A percentile compares a stretch with the other conserved stretches of the same genome.
phyloP scores from a whole-genome alignment of 2,329 filamentous ascomycete genomes.

The Fonsecaea pedrosoi region DNA sequence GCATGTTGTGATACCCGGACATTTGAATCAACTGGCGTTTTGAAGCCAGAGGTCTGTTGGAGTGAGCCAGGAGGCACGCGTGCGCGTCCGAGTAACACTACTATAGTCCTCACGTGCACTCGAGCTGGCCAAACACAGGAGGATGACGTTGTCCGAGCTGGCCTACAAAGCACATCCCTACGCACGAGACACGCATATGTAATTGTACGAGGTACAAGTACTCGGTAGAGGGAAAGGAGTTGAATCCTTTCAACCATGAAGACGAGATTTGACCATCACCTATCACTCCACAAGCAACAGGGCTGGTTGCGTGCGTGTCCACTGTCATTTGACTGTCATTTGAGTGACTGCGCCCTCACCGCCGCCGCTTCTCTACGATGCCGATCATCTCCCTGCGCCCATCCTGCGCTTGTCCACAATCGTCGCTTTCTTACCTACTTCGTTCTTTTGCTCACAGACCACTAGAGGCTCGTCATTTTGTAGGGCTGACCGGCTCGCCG shows the following conservation, averaged over 20 bases:
- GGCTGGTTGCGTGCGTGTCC: too few species aligned
- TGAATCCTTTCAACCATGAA: not conserved
- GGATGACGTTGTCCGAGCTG: not conserved
- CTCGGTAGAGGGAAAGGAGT: not conserved
- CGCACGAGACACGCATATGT: not conserved
- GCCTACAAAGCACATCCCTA: not conserved
- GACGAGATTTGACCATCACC: not conserved
- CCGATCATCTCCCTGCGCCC: too few species aligned
- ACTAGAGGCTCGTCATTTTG: not conserved
- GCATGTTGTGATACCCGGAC: constrained; percentile 18
- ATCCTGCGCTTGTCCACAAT: not conserved
- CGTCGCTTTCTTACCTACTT: not conserved
- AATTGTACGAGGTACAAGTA: too few species aligned
- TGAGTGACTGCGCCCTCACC: too few species aligned
- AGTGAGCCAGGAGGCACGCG: not conserved
- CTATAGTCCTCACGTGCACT: not conserved
- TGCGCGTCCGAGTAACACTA: not conserved
- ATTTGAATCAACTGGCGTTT: constrained; percentile 17
- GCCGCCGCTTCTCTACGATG: too few species aligned
- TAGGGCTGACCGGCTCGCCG: constrained; percentile 1
- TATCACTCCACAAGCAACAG: too few species aligned
- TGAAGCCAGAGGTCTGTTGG: not conserved
- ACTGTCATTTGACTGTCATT: too few species aligned
- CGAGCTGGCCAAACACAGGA: not conserved
- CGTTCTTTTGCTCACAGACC: too few species aligned